phyloP scores from a whole-genome alignment of 306 rosid species.

The Dalbergia cultrata region DNA sequence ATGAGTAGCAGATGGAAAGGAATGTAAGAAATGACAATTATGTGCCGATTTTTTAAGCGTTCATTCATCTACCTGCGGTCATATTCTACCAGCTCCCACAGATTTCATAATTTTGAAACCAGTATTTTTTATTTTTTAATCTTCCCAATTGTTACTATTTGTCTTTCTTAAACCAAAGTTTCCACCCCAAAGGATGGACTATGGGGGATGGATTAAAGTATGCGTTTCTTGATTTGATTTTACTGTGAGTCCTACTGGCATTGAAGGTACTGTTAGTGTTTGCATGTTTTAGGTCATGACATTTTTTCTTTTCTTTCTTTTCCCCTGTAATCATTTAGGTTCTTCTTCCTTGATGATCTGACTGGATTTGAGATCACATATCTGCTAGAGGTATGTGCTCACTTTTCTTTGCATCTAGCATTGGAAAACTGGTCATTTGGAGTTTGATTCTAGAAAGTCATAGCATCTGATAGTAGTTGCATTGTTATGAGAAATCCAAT shows the following conservation, averaged over 20 bases:
- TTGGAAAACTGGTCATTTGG: conserved; percentile 20
- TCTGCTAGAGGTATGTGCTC: conserved; percentile 73
- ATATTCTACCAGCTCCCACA: conserved; percentile 15
- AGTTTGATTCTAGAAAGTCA: conserved; percentile 39
- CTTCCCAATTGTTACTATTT: not conserved
- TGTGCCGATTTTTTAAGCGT: conserved; percentile 20
- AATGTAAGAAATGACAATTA: not conserved
- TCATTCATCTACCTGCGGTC: conserved; percentile 15
- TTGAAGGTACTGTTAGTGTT: conserved; percentile 25
- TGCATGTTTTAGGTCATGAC: not conserved
- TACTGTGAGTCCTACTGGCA: not conserved
- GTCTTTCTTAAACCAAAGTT: conserved; percentile 17
- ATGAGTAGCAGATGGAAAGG: conserved; percentile 7
- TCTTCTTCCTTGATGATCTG: conserved; percentile 92
- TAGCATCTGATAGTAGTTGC: not conserved
- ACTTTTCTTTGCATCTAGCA: conserved; percentile 27
- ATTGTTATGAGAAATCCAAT: conserved; percentile 23
- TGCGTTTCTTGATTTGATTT: conserved; percentile 22
- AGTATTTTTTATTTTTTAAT: not conserved
- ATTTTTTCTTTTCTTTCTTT: not conserved
- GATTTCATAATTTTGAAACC: conserved; percentile 19
- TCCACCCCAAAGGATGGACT: not conserved
- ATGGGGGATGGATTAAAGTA: not conserved
- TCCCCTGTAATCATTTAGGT: conserved; percentile 57
- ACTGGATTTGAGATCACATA: conserved; percentile 91